Base-by-base conservation (phyloP, 805 yeast genomes). In the Schwanniomyces polymorphus region DNA sequence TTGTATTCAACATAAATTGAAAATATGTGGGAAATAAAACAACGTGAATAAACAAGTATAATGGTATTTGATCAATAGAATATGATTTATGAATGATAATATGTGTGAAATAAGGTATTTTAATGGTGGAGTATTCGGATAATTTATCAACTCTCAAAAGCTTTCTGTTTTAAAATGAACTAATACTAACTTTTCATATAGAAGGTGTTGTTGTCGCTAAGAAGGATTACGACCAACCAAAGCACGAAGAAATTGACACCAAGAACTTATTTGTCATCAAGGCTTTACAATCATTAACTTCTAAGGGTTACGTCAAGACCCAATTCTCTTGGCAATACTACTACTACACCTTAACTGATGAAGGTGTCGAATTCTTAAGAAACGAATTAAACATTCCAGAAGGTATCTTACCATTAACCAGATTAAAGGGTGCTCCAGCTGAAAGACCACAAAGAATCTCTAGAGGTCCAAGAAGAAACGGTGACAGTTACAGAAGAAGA, bases 261-360 rank as follows among this genome's bases (percentile, higher is more conserved):
- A 92, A 81, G 83, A 94, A 94, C 95, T 86, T 94, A 77, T 94
- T 77, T 75, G 99, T 74, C 67, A 90, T 94, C 85, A 94, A 94
- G 87, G 97, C 99, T 72, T 86, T 94, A 78, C 99, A 94, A 83
- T 92, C 98, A 58, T 89, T 94, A 78, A 90, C 96, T 73, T 94
- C 99, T 58, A 90, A 87, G 80, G 99, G 99, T 77, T 94, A 72
- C 86, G 98, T 94, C 79, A 91, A 92, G 89, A 94, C 99, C 68
- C 98, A 91, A 82, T 94, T 92, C 87, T 92, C 98, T 72, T 94
- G 99, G 99, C 97, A 91, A 86, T 90, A 90, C 86, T 94, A 94
- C 84, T 94, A 94, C 96, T 94, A 94, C 95, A 90, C 99, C 84
- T 88, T 94, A 75, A 94, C 98, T 75, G 98, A 94, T 75, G 97